Evolutionary conservation across 305 asterid genomes (phyloP), one percentile per base, ranked within the genome.

Genomic region (Solanum hybrid): DNA sequence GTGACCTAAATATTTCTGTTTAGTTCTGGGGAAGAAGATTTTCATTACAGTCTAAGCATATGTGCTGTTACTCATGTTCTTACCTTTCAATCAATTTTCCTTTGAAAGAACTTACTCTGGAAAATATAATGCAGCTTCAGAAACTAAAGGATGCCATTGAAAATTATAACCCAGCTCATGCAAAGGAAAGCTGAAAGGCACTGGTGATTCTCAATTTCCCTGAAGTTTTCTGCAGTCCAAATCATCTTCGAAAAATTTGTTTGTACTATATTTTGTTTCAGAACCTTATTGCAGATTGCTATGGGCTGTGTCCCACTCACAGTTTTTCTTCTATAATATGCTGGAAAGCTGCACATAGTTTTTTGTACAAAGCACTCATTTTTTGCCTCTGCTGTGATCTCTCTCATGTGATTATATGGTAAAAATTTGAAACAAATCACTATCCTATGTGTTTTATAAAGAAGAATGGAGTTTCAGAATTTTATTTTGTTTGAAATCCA

Each of bases 131-230:
- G 94, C 94, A 93, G 96, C 93, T 93, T 87, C 94, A 93, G 94
- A 94, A 94, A 88, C 77, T 94, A 71, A 94, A 88, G 93, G 95
- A 94, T 87, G 94, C 95, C 81, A 94, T 94, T 86, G 91, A 88
- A 64, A 75, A 89, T 37, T 74, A 89, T 82, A 89, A 86, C 28
- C 76, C 88, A 16, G 40, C 89, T 80, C 24, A 76, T 74, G 88
- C 89, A 31, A 78, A 79, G n/a, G 89, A 86, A 90, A 75, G 35
- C 42, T 18, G 74, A 85, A 77, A 20, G 89, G 87, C 90, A 84
- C 37, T n/a, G 88, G 39, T 67, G 93, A 86, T 86, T 85, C 86
- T 89, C 78, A 61, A 89, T 69, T 89, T 80, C 11, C 39, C 34
- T 89, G 79, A 89, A 84, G 64, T 87, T 69, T 73, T 89, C 42